Evolutionary conservation across 2,329 filamentous ascomycete species (phyloP), one percentile per base, ranked within the genome.

Genomic region (Fusarium circinatum): DNA sequence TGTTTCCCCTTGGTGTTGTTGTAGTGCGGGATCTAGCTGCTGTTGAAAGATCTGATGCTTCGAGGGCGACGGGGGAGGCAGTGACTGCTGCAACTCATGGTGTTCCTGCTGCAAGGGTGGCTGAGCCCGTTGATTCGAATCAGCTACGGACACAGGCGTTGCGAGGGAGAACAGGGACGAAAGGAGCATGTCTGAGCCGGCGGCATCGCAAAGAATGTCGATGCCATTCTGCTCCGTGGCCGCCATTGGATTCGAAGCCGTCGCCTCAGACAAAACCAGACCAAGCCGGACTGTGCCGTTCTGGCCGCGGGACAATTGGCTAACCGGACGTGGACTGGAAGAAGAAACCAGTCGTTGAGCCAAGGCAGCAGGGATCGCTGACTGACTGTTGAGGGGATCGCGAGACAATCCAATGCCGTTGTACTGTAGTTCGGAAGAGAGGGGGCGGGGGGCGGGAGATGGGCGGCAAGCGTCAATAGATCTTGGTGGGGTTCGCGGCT

Each of bases 141-240:
- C 75, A 39, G 71, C 36, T 17, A 63, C 63, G 28, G 74, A 61
- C 18, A 63, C 62, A 24, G 76, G 76, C 24, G 75, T 61, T 62
- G 76, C 75, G 41, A 78, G 62, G 44, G 76, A 74, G 54, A 78
- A 78, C 26, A 78, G 69, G 15, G 76, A 78, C 17, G 76, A 78
- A 45, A 78, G 67, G 41, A 78, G 59, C 76, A 78, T 77, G 47
- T 78, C 76, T 36, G 76, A 78, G 62, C 76, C 76, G 44, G 76
- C 76, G 58, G 76, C 76, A 73, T 78, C 76, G 60, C 76, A 78
- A 52, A 78, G 69, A 52, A 78, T 78, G 62, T 78, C 76, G 52
- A 78, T 78, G 45, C 76, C 76, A 73, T 78, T 78, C 62, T 78
- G 76, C 62, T 76, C 76, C 24, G 76, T 60, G 56, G 74, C 63